phyloP scores from a whole-genome alignment of 768 basidiomycete species.

The Xerocomus brunneocitrinus region DNA sequence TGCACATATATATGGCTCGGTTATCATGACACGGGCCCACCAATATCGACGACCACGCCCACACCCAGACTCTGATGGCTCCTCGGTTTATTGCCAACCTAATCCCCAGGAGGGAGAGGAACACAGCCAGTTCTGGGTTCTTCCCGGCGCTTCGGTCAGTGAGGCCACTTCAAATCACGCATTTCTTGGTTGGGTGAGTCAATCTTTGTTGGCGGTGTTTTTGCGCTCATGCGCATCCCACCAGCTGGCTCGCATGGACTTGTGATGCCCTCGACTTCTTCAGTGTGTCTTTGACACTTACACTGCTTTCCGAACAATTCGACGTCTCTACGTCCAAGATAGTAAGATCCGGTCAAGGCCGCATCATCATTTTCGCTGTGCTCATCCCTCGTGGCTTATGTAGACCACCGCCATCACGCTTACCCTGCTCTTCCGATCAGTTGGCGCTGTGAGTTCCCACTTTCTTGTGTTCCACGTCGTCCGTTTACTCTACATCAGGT shows the following conservation, averaged over 20 bases:
- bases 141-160: constrained; percentile 41
- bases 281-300: constrained; percentile 60
- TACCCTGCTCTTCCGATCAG: constrained; percentile 86
- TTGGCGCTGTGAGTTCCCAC: constrained; percentile 51
- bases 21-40: not conserved
- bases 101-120: constrained; percentile 44
- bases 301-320: constrained; percentile 47
- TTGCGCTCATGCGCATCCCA: not conserved
- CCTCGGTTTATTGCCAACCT: constrained; percentile 43
- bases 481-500: constrained; percentile 29
- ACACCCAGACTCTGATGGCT: constrained; percentile 6
- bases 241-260: constrained; percentile 81
- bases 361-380: not conserved
- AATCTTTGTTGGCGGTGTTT: not conserved
- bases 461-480: not conserved
- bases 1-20: constrained; percentile 4
- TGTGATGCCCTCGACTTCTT: constrained; percentile 88
- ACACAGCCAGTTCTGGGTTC: constrained; percentile 30
- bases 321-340: constrained; percentile 38
- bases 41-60: not conserved
- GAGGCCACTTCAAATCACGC: constrained; percentile 51
- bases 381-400: not conserved
- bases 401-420: constrained; percentile 83
- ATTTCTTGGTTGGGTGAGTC: constrained; percentile 54
- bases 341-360: constrained; percentile 24